Percentiles rank a stretch among this genome's conserved stretches.
Evolutionary conservation across 2,329 filamentous ascomycete genomes (phyloP).

Genomic region (Aspergillus bombycis): DNA sequence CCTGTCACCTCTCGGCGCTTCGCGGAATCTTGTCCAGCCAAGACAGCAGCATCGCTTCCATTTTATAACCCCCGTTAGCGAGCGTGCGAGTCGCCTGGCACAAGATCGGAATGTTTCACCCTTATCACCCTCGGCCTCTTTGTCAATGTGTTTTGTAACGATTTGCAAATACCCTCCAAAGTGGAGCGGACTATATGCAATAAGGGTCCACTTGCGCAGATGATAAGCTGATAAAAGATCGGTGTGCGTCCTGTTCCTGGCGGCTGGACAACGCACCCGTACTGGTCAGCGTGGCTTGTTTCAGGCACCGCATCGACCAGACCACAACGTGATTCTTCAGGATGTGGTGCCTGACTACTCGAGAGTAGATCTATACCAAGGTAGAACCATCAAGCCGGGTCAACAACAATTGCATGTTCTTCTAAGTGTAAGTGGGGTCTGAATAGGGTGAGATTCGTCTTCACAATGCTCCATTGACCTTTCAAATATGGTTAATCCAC

Average conservation of each 20-base stretch:
- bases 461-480: neutral
- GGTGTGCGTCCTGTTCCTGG: neutral
- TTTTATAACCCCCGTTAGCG: neutral
- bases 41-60: neutral
- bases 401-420: neutral
- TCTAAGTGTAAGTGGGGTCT: neutral
- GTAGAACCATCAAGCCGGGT: neutral
- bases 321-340: neutral
- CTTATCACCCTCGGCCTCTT: neutral
- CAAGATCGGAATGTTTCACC: neutral
- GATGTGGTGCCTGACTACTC: neutral
- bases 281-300: neutral
- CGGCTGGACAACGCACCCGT: neutral
- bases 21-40: neutral
- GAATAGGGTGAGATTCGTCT: neutral
- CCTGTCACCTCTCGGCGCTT: neutral
- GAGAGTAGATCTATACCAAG: neutral
- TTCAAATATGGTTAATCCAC: neutral
- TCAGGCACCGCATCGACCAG: neutral
- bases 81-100: neutral
- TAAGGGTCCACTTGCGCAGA: neutral
- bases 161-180: neutral
- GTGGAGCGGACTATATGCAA: neutral
- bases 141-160: conserved; percentile 4
- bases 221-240: conserved; percentile 5